phyloP scores from a whole-genome alignment of 768 basidiomycete species.

The Porphyrellus cyaneotinctus region DNA sequence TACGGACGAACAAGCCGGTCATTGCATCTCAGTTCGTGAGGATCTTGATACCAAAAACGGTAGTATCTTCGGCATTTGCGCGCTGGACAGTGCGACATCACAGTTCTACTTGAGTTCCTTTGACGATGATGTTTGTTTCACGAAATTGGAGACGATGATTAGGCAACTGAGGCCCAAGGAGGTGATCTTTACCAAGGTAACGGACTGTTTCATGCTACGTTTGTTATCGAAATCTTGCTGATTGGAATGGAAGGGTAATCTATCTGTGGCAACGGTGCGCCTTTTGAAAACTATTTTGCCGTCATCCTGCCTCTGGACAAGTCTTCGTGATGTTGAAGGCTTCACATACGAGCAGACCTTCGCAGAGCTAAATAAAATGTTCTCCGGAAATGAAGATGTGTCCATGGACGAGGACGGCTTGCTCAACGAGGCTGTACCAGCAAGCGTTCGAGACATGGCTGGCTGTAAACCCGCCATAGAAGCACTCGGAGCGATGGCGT shows the following conservation, averaged over 20 bases:
- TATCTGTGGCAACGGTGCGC: conserved; percentile 79
- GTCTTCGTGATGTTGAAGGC: conserved; percentile 79
- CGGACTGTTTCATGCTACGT: background rate
- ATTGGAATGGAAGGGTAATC: conserved; percentile 57
- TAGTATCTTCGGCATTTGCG: conserved; percentile 80
- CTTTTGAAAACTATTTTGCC: conserved; percentile 80
- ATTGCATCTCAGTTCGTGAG: conserved; percentile 88
- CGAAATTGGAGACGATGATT: conserved; percentile 89
- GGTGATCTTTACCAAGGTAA: conserved; percentile 86
- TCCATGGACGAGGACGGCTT: conserved; percentile 44
- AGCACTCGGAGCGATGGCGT: conserved; percentile 88
- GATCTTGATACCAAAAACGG: conserved; percentile 32
- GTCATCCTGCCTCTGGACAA: conserved; percentile 82
- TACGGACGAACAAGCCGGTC: conserved; percentile 90
- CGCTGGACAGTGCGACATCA: conserved; percentile 91
- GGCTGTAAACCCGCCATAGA: conserved; percentile 66
- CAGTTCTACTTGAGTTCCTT: conserved; percentile 90
- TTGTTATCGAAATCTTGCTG: background rate
- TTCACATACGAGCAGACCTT: conserved; percentile 70
- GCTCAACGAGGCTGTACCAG: conserved; percentile 47
- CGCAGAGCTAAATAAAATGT: conserved; percentile 63
- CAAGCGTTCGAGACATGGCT: conserved; percentile 71
- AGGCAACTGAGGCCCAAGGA: conserved; percentile 90
- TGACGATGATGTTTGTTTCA: conserved; percentile 89
- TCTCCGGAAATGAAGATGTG: conserved; percentile 44